These are phyloP conservation scores for Castanea sativa DNA, from an alignment of 306 rosid genomes.

Conservation along the genomic window DNA sequence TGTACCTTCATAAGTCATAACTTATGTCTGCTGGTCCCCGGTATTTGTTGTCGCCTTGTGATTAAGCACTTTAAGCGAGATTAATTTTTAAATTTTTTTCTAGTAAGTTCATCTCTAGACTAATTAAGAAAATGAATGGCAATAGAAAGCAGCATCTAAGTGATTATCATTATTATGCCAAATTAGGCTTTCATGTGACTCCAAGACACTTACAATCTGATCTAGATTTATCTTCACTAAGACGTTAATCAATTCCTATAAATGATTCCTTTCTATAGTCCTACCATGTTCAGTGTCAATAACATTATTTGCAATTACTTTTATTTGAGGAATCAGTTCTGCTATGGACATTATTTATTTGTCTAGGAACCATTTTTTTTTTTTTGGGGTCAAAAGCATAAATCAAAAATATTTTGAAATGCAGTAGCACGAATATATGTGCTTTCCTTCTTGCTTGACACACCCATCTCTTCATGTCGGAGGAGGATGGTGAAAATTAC, in stretches of 20 bases:
- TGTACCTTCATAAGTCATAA: slow-evolving; percentile 9
- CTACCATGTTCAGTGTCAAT: neutral
- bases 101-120: slow-evolving; percentile 19
- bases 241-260: slow-evolving; percentile 17
- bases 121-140: slow-evolving; percentile 12
- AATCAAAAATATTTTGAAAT: neutral
- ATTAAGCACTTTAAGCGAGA: slow-evolving; percentile 35
- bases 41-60: slow-evolving; percentile 28
- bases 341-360: neutral
- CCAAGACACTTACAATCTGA: slow-evolving; percentile 26
- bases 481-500: neutral
- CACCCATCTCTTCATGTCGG: neutral
- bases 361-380: neutral
- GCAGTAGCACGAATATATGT: neutral
- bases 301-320: neutral
- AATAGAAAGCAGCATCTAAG: slow-evolving; percentile 25
- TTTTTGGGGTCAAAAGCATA: neutral
- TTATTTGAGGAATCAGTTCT: neutral
- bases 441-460: neutral
- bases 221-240: slow-evolving; percentile 44
- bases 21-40: slow-evolving; percentile 28
- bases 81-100: slow-evolving; percentile 36
- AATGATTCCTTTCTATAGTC: neutral
- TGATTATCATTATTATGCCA: slow-evolving; percentile 33
- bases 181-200: slow-evolving; percentile 32